Base-by-base conservation (phyloP, 2,329 filamentous ascomycete genomes). In the Penicillium hordei region DNA sequence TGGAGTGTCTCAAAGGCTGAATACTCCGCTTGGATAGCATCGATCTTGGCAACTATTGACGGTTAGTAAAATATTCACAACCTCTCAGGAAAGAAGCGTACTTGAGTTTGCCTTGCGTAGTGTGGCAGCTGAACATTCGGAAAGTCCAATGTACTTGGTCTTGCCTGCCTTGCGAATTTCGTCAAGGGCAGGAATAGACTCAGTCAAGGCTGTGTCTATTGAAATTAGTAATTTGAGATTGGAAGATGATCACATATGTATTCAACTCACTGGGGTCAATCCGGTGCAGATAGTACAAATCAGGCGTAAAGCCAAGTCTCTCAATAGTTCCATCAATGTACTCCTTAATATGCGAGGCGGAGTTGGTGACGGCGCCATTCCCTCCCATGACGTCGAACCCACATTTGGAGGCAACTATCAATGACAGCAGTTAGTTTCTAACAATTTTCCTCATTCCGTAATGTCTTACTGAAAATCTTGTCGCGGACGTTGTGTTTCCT, bases 291-390 rank as follows among this genome's bases (percentile, higher is more conserved):
- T 33, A 33, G 12, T 80, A 80, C 5, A 79, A 67, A 48, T 80
- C 78, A 7, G 79, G 79, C 0, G 78, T 49, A 44, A 80, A 81
- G 0, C 80, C 79, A 0, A 82, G 72, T 59, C 80, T 66, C 53
- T 81, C 75, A 43, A 81, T 81, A 0, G 79, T 81, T 12, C 78
- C 79, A 4, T 81, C 78, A 27, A 82, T 80, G 58, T 81, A 82
- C 39, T 70, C 55, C 60, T 78, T 76, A 61, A 82, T 82, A 46
- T 82, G 79, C 0, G 72, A 56, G 1, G 79, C 69, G 4, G 75
- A 78, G 61, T 81, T 82, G 48, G 78, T 80, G 31, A 81, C 70
- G 3, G 34, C n/a, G 2, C 36, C 19, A 5, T 68, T 65, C 1
- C 65, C 64, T 13, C 69, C 73, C 42, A 79, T 76, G 4, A 68